Percentiles rank a stretch among this genome's conserved stretches.
phyloP scores from a whole-genome alignment of 2,329 filamentous ascomycete species.

The Trichoderma sp. region DNA sequence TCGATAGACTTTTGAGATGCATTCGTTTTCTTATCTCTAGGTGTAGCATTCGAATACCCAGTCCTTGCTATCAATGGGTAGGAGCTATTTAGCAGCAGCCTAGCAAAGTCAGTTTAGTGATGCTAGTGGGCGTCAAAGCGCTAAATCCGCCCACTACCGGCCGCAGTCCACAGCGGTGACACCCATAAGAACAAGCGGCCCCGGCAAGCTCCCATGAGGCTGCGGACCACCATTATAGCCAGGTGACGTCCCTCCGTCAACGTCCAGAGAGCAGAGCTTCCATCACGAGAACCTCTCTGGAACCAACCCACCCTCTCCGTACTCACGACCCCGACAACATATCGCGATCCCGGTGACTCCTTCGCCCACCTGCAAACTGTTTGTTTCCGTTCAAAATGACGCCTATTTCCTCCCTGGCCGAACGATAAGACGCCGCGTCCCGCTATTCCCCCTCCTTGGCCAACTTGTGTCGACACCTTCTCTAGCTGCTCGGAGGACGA shows the following conservation, averaged over 20 bases:
- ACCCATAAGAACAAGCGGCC: background rate
- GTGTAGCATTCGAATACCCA: no score
- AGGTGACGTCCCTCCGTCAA: constrained; percentile 10
- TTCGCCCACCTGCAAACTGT: background rate
- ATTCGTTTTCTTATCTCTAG: background rate
- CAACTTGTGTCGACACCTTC: background rate
- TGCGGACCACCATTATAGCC: background rate
- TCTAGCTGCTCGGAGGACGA: background rate
- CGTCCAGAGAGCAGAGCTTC: background rate
- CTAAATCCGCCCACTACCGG: background rate
- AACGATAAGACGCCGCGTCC: constrained; percentile 17
- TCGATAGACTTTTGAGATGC: background rate
- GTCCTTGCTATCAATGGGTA: background rate
- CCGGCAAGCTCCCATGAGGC: background rate
- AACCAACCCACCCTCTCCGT: background rate
- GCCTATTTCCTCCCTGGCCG: constrained; percentile 12
- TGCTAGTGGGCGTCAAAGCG: background rate
- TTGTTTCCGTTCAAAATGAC: constrained; percentile 18
- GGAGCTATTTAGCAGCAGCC: background rate
- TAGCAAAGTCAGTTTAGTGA: background rate
- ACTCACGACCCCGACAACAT: background rate
- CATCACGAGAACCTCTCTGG: background rate
- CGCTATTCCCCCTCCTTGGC: background rate
- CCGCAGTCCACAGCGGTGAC: background rate
- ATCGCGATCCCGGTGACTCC: background rate